Evolutionary conservation across 192 early-diverging fungal species (phyloP), one percentile per base, ranked within the genome.

Genomic region (Coemansia sp.): DNA sequence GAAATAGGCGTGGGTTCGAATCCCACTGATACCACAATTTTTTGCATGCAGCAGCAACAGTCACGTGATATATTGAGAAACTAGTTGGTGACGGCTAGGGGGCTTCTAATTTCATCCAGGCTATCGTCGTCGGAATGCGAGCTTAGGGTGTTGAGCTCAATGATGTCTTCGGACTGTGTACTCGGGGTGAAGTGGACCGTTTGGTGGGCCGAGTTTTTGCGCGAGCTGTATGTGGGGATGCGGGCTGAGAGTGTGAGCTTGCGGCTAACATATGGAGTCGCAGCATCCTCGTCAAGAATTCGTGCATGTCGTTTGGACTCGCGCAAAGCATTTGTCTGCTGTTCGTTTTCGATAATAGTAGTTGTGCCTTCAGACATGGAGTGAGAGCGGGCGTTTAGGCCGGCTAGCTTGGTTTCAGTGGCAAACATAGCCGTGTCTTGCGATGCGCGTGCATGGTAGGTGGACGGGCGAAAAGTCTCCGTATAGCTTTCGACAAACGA

Each of bases 291-390:
- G 56, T 72, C 70, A 2, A 72, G 47, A 15, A 67, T 60, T 4
- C 64, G 70, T 15, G 70, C 60, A 57, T 66, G 70, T 1, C 70
- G 70, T 64, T 61, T 65, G 24, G 55, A 58, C 5, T 64, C 63
- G 0, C 44, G 56, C 28, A 60, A 10, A 8, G 40, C 42, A 23
- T 34, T 17, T 5, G 46, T 49, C 25, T 60, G 59, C 56, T 34
- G 31, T 40, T 64, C 66, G 23, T 63, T 61, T 6, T 58, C 73
- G 23, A 69, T 66, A 11, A 66, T 44, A 8, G 73, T 74, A 3
- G 67, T 70, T 14, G 73, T 66, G 44, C 60, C 63, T 24, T 66
- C 67, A 0, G 66, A 68, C 15, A 61, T 12, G 10, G 66, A 56
- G 26, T 36, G 60, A 2, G 28, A 40, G 2, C 49, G 31, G 11